Base-by-base conservation (phyloP, 257 asterid genomes). In the Solanum okadae region DNA sequence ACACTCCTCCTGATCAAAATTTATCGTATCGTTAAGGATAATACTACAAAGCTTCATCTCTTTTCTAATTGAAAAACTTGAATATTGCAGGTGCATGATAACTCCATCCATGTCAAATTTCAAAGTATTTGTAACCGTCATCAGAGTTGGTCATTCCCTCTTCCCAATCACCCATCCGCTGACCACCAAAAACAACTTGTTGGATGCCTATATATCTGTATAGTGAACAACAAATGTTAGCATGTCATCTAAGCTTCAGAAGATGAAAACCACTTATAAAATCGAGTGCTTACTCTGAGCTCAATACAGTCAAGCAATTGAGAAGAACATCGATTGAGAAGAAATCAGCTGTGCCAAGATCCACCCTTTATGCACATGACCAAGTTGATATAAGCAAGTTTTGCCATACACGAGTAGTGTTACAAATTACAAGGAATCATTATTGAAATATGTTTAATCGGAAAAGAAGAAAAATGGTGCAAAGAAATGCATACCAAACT, bases 131-230 rank as follows among this genome's bases (percentile, higher is more conserved):
- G 91, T 95, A 96, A n/a, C 99, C 99, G 76, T 89, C 90, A 8
- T 93, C 98, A 61, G 97, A 88, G 75, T 92, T 93, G 3, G 94
- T 95, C 99, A 96, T 96, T 83, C 98, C 99, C 78, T 96, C 98
- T 92, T 96, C 99, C 98, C 99, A 96, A 90, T 96, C 98, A 59
- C 98, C 98, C 93, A 96, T 89, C 46, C 91, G 86, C 9, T 93
- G 93, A 49, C 98, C 99, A 29, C 98, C 98, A 76, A 96, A 96
- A 73, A 95, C 98, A 20, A 96, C 99, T 91, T 96, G 98, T 59
- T 96, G 96, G 73, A 96, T 96, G 87, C 99, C 98, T 92, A 96
- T 86, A 88, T 96, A 96, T 87, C 98, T 96, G 94, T 87, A 71
- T 18, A 86, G 13, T 42, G 67, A 71, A 42, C 42, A 44, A 76